Evolutionary conservation across 1,284 basidiomycete genomes (phyloP).

Genomic region (Ceratobasidium sp.): DNA sequence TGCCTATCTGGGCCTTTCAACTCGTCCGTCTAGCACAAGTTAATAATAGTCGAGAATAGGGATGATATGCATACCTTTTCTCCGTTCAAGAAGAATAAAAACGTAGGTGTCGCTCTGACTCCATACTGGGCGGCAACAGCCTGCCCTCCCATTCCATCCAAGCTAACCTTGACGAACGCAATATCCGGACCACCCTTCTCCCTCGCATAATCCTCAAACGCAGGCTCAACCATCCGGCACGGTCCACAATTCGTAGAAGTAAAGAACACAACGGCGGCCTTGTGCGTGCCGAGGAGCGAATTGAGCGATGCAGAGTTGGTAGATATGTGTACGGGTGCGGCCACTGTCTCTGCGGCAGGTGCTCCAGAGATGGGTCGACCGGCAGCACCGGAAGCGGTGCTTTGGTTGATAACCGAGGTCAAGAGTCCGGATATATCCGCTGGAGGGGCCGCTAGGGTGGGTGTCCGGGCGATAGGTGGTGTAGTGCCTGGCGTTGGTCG

Average conservation of each 20-base stretch:
- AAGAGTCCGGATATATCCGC: conserved; percentile 55
- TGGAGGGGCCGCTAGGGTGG: conserved; percentile 52
- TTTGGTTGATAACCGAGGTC: conserved; percentile 33
- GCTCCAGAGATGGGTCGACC: background rate
- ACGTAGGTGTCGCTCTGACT: conserved; percentile 86
- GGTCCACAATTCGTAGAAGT: conserved; percentile 74
- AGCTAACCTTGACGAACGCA: conserved; percentile 85
- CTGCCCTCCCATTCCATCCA: conserved; percentile 74
- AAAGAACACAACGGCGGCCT: conserved; percentile 70
- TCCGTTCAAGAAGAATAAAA: conserved; percentile 84
- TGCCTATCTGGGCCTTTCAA: conserved; percentile 78
- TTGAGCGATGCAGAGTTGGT: conserved; percentile 70
- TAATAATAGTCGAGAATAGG: too few relatives aligned
- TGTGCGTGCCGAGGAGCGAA: conserved; percentile 64
- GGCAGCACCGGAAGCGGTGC: conserved; percentile 7
- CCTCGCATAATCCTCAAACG: conserved; percentile 68
- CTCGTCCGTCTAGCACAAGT: conserved; percentile 69
- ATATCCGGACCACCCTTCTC: conserved; percentile 63
- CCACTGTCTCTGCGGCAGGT: conserved; percentile 60
- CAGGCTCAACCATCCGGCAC: conserved; percentile 73
- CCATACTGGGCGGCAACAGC: conserved; percentile 73
- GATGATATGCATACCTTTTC: conserved; percentile 67
- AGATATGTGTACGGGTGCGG: conserved; percentile 72
- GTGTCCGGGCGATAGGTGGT: conserved; percentile 49
- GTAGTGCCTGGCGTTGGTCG: conserved; percentile 60